Evolutionary conservation across 306 rosid genomes (phyloP).

Genomic region (Lotus japonicus): DNA sequence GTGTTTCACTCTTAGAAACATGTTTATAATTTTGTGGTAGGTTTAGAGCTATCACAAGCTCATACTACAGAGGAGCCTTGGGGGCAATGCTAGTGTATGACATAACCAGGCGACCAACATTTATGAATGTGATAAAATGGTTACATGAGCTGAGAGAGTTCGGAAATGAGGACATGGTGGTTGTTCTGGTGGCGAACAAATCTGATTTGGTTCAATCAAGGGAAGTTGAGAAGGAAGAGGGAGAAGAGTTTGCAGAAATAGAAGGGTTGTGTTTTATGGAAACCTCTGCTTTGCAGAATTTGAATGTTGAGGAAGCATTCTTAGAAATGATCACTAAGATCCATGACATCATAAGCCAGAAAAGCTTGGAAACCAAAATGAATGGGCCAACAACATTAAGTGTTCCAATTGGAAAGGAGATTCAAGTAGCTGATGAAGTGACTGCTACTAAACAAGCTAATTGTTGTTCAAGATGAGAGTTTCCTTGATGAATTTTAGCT

Average conservation of each 20-base stretch:
- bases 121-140: constrained; percentile 64
- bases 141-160: constrained; percentile 60
- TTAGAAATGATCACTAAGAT: constrained; percentile 63
- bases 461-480: constrained; percentile 40
- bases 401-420: constrained; percentile 48
- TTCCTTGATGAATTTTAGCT: neutral
- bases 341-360: constrained; percentile 56
- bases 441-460: constrained; percentile 63
- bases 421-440: constrained; percentile 57
- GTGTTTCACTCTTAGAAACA: neutral
- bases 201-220: constrained; percentile 58
- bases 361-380: constrained; percentile 45
- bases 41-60: constrained; percentile 91
- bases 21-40: constrained; percentile 28
- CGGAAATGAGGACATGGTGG: constrained; percentile 65
- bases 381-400: constrained; percentile 3
- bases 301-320: constrained; percentile 77
- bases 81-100: constrained; percentile 86
- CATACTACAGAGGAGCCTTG: constrained; percentile 90
- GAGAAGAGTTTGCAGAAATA: constrained; percentile 45
- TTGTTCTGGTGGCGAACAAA: constrained; percentile 74
- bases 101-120: constrained; percentile 48
- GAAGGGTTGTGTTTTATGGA: constrained; percentile 82
- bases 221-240: constrained; percentile 69
- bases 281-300: constrained; percentile 77